phyloP scores from a whole-genome alignment of 441 rosid genomes.

The Iberis amara region DNA sequence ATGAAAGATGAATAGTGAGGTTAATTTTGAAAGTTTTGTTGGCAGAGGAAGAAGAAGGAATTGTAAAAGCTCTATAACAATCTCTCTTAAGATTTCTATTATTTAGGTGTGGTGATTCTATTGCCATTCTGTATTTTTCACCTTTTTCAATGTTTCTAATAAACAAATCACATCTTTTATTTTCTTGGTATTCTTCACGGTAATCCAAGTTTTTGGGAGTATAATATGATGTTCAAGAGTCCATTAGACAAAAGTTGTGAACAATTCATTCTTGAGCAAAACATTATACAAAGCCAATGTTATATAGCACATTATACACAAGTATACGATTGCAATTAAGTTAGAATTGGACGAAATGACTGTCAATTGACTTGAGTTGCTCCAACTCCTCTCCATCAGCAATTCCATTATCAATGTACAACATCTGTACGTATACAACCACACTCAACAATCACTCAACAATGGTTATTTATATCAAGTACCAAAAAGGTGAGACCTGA shows the following conservation, averaged over 20 bases:
- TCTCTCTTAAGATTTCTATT: not conserved
- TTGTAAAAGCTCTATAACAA: slow-evolving; percentile 7
- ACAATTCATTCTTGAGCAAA: not conserved
- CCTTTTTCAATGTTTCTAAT: slow-evolving; percentile 21
- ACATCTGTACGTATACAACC: slow-evolving; percentile 44
- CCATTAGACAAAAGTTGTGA: not conserved
- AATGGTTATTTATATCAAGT: not conserved
- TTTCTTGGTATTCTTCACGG: not conserved
- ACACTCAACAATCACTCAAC: not conserved
- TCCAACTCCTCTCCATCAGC: slow-evolving; percentile 61
- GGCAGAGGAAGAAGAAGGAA: slow-evolving; percentile 21
- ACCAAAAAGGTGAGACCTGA: slow-evolving; percentile 44
- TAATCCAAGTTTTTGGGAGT: slow-evolving; percentile 4
- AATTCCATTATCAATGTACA: slow-evolving; percentile 69
- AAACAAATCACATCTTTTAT: slow-evolving; percentile 16
- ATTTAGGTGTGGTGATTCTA: slow-evolving; percentile 11
- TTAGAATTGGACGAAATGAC: slow-evolving; percentile 47
- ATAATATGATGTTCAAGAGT: not conserved
- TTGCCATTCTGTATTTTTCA: slow-evolving; percentile 18
- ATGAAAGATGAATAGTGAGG: slow-evolving; percentile 19
- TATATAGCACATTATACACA: not conserved
- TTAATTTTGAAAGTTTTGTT: slow-evolving; percentile 28
- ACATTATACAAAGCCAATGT: not conserved
- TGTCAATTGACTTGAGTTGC: slow-evolving; percentile 64
- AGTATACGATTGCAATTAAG: slow-evolving; percentile 1